Conservation (phyloP, 2,329 filamentous ascomycete species). For the Leptographium lundbergii region DNA sequence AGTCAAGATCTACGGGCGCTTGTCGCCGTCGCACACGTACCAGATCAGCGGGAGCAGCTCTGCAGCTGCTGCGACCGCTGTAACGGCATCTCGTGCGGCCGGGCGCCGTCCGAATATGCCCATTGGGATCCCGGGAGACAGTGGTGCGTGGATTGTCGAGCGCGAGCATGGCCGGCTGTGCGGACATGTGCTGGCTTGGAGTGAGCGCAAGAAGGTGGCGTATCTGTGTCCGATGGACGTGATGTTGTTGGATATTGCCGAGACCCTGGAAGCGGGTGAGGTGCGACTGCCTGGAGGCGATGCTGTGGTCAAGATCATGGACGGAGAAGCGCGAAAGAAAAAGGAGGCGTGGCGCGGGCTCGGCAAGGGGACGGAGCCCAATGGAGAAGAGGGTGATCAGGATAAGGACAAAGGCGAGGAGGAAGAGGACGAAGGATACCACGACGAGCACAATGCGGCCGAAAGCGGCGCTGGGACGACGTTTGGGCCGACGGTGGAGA, state of each 20-base stretch:
- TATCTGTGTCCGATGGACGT: conserved; percentile 97
- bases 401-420: not conserved
- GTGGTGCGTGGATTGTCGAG: conserved; percentile 85
- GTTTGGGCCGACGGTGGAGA: too few relatives aligned
- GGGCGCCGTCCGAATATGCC: conserved; percentile 10
- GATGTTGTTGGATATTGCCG: conserved; percentile 70
- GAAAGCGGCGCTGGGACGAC: not conserved
- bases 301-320: conserved; percentile 20
- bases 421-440: not conserved
- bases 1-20: conserved; percentile 77
- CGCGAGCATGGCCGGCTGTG: conserved; percentile 67
- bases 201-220: conserved; percentile 63
- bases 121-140: conserved; percentile 71
- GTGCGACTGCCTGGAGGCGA: conserved; percentile 58
- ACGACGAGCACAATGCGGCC: not conserved
- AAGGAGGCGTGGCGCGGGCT: not conserved
- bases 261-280: conserved; percentile 56
- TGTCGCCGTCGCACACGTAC: conserved; percentile 63
- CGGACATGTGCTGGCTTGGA: conserved; percentile 85
- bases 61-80: not conserved
- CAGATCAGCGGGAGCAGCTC: conserved; percentile 26
- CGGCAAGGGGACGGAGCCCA: not conserved
- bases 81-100: not conserved
- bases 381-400: not conserved
- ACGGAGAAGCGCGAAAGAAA: not conserved